Evolutionary conservation across 2,329 filamentous ascomycete genomes (phyloP).

Genomic region (Onygenales sp.): DNA sequence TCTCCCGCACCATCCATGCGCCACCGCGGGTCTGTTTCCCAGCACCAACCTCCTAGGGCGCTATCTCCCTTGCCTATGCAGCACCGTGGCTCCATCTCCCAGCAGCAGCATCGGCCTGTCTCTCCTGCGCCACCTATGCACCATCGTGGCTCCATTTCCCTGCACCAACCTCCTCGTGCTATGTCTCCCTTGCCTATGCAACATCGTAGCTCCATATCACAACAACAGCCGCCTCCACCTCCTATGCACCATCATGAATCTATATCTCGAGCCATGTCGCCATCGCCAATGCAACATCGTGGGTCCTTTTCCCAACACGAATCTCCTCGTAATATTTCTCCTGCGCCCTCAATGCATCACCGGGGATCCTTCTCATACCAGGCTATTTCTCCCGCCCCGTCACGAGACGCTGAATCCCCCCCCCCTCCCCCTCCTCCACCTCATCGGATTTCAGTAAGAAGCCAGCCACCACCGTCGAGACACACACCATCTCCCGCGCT

Average conservation of each 20-base stretch:
- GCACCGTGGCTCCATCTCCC: constrained; percentile 3
- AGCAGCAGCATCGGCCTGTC: not conserved
- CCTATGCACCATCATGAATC: not conserved
- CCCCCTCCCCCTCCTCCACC: constrained; percentile 78
- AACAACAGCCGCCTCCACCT: constrained; percentile 8
- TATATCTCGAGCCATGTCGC: not conserved
- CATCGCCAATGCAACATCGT: constrained; percentile 1
- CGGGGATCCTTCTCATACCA: constrained; percentile 3
- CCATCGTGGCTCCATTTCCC: not conserved
- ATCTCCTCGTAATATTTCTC: constrained; percentile 1
- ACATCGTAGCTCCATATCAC: not conserved
- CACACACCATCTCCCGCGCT: constrained; percentile 19
- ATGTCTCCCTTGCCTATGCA: constrained; percentile 11
- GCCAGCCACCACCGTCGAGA: constrained; percentile 17
- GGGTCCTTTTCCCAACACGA: constrained; percentile 9
- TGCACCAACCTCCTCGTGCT: not conserved
- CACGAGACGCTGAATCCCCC: constrained; percentile 43
- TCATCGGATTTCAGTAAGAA: constrained; percentile 51
- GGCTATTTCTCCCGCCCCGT: not conserved
- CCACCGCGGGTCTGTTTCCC: not conserved
- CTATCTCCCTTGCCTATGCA: constrained; percentile 2
- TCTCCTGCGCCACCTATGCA: not conserved
- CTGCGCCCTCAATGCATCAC: not conserved
- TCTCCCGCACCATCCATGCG: not conserved
- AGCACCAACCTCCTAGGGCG: too few species aligned